Percentiles rank a stretch among this genome's conserved stretches.
Conservation (phyloP, 805 yeast genomes). For the Teunomyces aglyptinius region DNA sequence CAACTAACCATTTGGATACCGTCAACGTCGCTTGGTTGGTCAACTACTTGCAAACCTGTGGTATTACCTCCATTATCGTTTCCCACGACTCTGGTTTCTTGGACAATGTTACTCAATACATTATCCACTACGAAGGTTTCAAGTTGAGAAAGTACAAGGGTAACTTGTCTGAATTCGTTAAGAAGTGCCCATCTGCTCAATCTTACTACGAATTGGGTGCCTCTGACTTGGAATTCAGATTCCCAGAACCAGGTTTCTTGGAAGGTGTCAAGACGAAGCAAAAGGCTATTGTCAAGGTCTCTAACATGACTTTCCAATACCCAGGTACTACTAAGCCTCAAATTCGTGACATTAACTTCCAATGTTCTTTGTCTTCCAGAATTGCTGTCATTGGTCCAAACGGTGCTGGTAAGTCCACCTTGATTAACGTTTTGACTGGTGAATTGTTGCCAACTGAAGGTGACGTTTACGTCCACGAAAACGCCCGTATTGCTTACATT, state of each 20-base stretch:
- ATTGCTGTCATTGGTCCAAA: constrained; percentile 99
- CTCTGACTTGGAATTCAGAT: constrained; percentile 91
- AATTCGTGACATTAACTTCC: constrained; percentile 88
- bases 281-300: constrained; percentile 98
- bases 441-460: constrained; percentile 97
- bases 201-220: constrained; percentile 99
- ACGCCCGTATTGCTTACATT: constrained; percentile 99
- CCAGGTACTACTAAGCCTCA: constrained; percentile 99
- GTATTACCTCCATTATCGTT: constrained; percentile 96
- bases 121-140: constrained; percentile 99
- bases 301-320: constrained; percentile 98
- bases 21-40: constrained; percentile 99
- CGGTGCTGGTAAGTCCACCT: constrained; percentile 99
- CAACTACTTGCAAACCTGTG: constrained; percentile 98
- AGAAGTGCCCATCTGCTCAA: constrained; percentile 98
- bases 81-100: constrained; percentile 99
- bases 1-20: constrained; percentile 99
- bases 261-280: constrained; percentile 99
- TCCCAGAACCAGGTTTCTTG: constrained; percentile 99
- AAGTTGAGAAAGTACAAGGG: constrained; percentile 99
- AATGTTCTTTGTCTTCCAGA: constrained; percentile 98
- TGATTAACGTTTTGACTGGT: constrained; percentile 98
- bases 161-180: constrained; percentile 97
- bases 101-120: constrained; percentile 95
- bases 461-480: constrained; percentile 99